phyloP scores from a whole-genome alignment of 768 basidiomycete genomes.

The Clathrus columnatus region DNA sequence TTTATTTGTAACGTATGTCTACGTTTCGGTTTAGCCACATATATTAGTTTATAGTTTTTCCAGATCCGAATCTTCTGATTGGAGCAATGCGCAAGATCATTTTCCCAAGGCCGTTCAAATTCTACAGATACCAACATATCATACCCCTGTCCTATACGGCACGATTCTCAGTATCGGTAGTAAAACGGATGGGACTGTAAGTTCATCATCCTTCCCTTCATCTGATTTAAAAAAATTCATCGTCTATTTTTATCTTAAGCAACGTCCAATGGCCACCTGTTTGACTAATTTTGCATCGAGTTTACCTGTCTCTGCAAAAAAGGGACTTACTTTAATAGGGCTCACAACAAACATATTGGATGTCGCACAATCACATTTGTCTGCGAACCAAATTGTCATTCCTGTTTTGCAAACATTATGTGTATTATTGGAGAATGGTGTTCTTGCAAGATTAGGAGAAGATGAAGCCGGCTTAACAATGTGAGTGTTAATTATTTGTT shows the following conservation, averaged over 20 bases:
- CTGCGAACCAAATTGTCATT: constrained; percentile 67
- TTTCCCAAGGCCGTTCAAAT: constrained; percentile 66
- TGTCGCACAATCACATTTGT: constrained; percentile 43
- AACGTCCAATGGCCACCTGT: constrained; percentile 56
- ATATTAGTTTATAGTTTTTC: too few species aligned
- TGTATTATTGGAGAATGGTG: constrained; percentile 61
- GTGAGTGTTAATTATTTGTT: constrained; percentile 31
- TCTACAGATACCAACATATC: constrained; percentile 54
- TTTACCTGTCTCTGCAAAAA: constrained; percentile 35
- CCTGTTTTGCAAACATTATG: constrained; percentile 74
- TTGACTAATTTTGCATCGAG: constrained; percentile 48
- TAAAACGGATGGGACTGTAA: constrained; percentile 77
- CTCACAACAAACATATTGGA: constrained; percentile 51
- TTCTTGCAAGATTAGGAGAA: constrained; percentile 40
- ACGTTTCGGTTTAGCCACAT: neutral
- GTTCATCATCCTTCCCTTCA: too few species aligned
- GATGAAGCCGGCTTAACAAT: constrained; percentile 38
- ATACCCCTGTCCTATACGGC: constrained; percentile 54
- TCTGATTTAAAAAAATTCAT: constrained; percentile 12
- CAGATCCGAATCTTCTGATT: constrained; percentile 33
- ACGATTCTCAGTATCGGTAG: constrained; percentile 74
- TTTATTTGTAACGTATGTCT: constrained; percentile 44
- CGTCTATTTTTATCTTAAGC: constrained; percentile 32
- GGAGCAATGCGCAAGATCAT: constrained; percentile 68
- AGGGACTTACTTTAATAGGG: constrained; percentile 38